Evolutionary conservation across 1,284 basidiomycete genomes (phyloP), one percentile per base, ranked within the genome.

Genomic region (Chondrostereum purpureum): DNA sequence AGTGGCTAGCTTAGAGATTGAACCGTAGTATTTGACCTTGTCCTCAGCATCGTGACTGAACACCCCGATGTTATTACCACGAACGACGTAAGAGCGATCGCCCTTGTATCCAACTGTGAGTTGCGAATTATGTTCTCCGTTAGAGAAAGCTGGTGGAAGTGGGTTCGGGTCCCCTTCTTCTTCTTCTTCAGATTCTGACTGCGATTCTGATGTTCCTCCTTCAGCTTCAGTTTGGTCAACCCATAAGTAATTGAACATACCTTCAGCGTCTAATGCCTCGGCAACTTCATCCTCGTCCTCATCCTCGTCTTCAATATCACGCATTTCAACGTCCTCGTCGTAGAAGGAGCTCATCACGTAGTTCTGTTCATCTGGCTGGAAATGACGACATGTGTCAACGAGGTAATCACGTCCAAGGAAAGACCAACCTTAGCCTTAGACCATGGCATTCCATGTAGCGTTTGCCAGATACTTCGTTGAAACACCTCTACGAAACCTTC

Each of bases 51-150:
- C 77, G 62, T 92, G 88, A 52, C 80, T 84, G 70, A 99, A 99
- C n/a, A 98, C 92, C 14, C 96, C 96, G 52, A 99, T 97, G 65
- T 89, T 93, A 67, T 88, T 88, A 31, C 94, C 95, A 35, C 96
- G 85, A 17, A 94, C 87, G 48, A 99, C 95, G 57, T 95, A 98
- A 10, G 95, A 94, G 31, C 92, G 77, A 59, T 97, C 92, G 52
- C 93, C 91, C 67, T 92, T 95, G 76, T 97, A 95, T 4, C 96
- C 96, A 37, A 99, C 86, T 2, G 90, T 91, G 23, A 99, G 77
- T 55, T 93, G 88, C 24, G 91, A 89, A 65, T 99, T 98, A 42
- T 69, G 70, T 52, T 88, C 88, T 31, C 80, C 77, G 20, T 71
- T 67, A 14, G 63, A 61, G 52, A 68, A 67, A 24, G 68, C 65